These are phyloP conservation scores for Hypoxylon sp. DNA, from an alignment of 2,329 filamentous ascomycete species.

Conservation along the genomic window DNA sequence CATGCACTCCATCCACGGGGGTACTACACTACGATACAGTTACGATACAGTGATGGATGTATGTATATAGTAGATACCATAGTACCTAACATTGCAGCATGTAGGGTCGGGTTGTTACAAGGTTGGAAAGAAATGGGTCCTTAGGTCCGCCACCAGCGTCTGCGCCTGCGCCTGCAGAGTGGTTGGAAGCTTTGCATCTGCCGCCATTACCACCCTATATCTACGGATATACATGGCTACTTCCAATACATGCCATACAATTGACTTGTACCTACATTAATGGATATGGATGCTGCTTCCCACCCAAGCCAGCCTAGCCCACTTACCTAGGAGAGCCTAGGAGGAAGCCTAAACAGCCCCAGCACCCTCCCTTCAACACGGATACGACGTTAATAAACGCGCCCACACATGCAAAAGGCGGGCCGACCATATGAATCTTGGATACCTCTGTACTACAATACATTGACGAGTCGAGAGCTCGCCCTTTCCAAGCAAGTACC, in stretches of 20 bases:
- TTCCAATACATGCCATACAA: neutral
- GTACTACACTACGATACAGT: constrained; percentile 33
- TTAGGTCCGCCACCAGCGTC: constrained; percentile 27
- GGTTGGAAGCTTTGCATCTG: constrained; percentile 28
- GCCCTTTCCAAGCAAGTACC: constrained; percentile 20
- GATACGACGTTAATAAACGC: constrained; percentile 44
- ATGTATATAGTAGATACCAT: neutral
- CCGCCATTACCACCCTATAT: constrained; percentile 27
- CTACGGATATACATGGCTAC: constrained; percentile 1
- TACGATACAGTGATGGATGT: constrained; percentile 25
- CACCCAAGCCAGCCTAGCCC: constrained; percentile 6
- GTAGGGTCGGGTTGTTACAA: constrained; percentile 13
- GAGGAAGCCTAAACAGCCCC: constrained; percentile 33
- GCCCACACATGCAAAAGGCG: constrained; percentile 37
- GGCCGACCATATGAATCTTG: constrained; percentile 26
- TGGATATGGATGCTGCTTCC: constrained; percentile 1
- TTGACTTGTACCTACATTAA: neutral
- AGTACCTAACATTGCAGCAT: constrained; percentile 15
- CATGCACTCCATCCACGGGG: constrained; percentile 38
- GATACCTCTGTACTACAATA: constrained; percentile 27
- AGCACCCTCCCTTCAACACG: constrained; percentile 19
- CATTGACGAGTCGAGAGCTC: constrained; percentile 13
- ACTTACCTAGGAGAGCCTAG: constrained; percentile 40
- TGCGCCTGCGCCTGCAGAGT: constrained; percentile 31
- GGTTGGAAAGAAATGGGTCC: neutral